Evolutionary conservation across 805 yeast genomes (phyloP).

Genomic region (Sugiyamaella mastotermitis): DNA sequence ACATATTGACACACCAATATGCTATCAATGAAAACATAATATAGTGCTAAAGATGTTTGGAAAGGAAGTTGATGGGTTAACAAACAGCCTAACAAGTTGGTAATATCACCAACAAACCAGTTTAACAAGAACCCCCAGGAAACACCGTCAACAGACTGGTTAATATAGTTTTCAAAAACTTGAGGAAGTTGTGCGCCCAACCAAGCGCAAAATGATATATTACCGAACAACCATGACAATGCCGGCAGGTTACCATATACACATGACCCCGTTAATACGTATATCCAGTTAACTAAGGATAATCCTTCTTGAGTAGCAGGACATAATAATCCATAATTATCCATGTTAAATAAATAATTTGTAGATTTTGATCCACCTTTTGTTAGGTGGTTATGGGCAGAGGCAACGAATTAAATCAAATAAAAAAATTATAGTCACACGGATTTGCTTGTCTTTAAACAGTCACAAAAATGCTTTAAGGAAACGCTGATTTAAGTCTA

Average conservation of each 20-base stretch:
- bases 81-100: constrained; percentile 63
- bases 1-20: constrained; percentile 64
- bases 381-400: no score
- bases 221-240: constrained; percentile 20
- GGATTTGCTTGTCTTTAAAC: no score
- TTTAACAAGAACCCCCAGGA: constrained; percentile 52
- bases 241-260: constrained; percentile 24
- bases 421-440: no score
- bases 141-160: constrained; percentile 62
- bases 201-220: constrained; percentile 44
- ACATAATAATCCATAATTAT: no score
- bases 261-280: constrained; percentile 21
- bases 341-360: no score
- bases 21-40: constrained; percentile 68
- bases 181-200: constrained; percentile 72
- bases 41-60: constrained; percentile 65
- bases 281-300: constrained; percentile 23
- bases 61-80: constrained; percentile 76
- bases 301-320: constrained; percentile 23
- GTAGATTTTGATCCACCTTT: no score
- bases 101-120: constrained; percentile 61
- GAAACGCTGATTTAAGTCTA: no score
- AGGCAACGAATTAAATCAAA: no score
- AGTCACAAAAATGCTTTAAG: no score
- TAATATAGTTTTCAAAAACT: constrained; percentile 50